Percentiles rank a stretch among this genome's conserved stretches.
These are phyloP conservation scores for Juncus effusus DNA, from an alignment of 176 grass and related monocot genomes.

Conservation along the genomic window DNA sequence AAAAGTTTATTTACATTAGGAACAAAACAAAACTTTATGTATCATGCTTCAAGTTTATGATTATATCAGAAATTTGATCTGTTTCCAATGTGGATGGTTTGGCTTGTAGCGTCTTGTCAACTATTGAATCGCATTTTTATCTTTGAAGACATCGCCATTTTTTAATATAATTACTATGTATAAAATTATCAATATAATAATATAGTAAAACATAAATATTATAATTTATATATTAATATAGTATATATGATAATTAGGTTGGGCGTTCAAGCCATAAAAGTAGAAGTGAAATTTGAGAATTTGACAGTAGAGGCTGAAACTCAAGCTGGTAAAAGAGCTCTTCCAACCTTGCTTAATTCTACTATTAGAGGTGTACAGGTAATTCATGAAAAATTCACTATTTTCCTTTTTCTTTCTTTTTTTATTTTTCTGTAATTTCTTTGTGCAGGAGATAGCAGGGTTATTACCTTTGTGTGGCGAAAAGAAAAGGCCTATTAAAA, in stretches of 20 bases:
- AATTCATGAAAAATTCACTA: background rate
- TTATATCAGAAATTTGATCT: no score
- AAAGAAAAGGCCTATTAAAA: conserved; percentile 50
- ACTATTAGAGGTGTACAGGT: conserved; percentile 55
- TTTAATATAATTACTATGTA: background rate
- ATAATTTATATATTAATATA: background rate
- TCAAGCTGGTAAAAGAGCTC: conserved; percentile 41
- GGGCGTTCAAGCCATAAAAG: conserved; percentile 40
- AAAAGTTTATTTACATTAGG: background rate
- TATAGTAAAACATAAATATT: background rate
- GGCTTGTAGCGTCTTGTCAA: no score
- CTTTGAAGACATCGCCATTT: background rate
- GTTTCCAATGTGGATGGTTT: no score
- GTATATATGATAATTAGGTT: conserved; percentile 25
- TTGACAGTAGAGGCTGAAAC: conserved; percentile 61
- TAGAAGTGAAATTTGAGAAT: conserved; percentile 62
- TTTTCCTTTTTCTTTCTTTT: background rate
- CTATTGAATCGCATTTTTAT: no score
- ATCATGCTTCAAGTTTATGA: background rate
- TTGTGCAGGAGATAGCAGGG: conserved; percentile 52
- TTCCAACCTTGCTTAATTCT: conserved; percentile 67
- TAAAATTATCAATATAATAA: background rate
- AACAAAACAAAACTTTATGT: background rate
- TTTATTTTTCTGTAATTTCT: conserved; percentile 5
- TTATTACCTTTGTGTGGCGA: conserved; percentile 44